Conservation (phyloP, 495 filamentous ascomycete species). For the Chlorociboria aeruginascens region DNA sequence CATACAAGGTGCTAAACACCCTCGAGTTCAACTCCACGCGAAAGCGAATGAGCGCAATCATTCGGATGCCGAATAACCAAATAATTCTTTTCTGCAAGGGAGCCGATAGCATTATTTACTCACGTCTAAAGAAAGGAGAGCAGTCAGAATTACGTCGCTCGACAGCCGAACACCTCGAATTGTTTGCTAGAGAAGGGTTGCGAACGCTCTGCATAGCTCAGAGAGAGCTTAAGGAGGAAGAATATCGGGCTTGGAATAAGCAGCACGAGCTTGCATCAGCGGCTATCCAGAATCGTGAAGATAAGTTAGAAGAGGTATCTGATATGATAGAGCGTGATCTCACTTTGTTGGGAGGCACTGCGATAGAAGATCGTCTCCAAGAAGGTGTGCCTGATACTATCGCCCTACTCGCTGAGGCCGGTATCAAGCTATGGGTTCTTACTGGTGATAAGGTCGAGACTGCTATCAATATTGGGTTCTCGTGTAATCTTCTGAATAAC, state of each 20-base stretch:
- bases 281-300: slow-evolving; percentile 76
- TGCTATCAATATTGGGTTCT: slow-evolving; percentile 99
- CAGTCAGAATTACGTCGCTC: slow-evolving; percentile 70
- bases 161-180: slow-evolving; percentile 90
- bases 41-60: slow-evolving; percentile 97
- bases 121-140: slow-evolving; percentile 72
- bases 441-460: slow-evolving; percentile 99
- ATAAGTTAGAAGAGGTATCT: slow-evolving; percentile 83
- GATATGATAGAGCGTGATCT: slow-evolving; percentile 86
- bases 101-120: slow-evolving; percentile 95
- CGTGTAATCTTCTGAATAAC: slow-evolving; percentile 94
- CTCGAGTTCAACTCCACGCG: slow-evolving; percentile 96
- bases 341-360: slow-evolving; percentile 84
- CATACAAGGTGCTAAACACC: slow-evolving; percentile 83
- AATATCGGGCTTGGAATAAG: slow-evolving; percentile 77
- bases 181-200: slow-evolving; percentile 91
- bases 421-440: slow-evolving; percentile 99
- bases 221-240: slow-evolving; percentile 65
- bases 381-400: slow-evolving; percentile 98
- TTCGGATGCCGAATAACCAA: slow-evolving; percentile 86
- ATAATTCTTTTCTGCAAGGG: slow-evolving; percentile 97
- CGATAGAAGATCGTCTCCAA: slow-evolving; percentile 95
- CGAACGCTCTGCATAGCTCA: slow-evolving; percentile 95
- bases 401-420: slow-evolving; percentile 78
- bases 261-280: slow-evolving; percentile 81